These are phyloP conservation scores for Neoscytalidium dimidiatum DNA, from an alignment of 2,329 filamentous ascomycete species.

Conservation along the genomic window DNA sequence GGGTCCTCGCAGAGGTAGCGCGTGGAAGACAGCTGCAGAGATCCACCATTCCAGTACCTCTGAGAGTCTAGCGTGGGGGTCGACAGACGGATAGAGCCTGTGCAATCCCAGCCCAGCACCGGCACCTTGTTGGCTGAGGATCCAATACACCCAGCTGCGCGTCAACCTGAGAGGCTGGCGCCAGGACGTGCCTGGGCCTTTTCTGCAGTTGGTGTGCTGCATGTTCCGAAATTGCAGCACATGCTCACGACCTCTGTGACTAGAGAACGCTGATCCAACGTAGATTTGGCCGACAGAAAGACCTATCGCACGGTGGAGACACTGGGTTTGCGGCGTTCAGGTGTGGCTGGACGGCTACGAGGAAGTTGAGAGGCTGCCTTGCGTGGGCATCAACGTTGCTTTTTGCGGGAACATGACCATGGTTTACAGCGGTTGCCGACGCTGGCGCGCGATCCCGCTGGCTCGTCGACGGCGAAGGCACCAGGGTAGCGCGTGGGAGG, in stretches of 20 bases:
- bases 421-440: not conserved
- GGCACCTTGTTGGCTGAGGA: conserved; percentile 13
- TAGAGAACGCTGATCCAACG: not conserved
- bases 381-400: not conserved
- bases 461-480: not conserved
- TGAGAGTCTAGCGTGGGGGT: conserved; percentile 12
- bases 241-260: conserved; percentile 6
- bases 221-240: conserved; percentile 16
- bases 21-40: conserved; percentile 1
- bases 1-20: not conserved
- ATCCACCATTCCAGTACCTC: conserved; percentile 7
- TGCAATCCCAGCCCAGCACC: conserved; percentile 4
- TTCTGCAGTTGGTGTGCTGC: conserved; percentile 7
- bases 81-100: conserved; percentile 13
- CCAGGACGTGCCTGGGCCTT: conserved; percentile 13
- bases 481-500: not conserved
- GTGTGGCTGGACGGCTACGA: not conserved
- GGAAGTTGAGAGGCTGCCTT: not conserved
- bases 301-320: conserved; percentile 11
- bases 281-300: conserved; percentile 11
- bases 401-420: not conserved
- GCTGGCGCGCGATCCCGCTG: not conserved
- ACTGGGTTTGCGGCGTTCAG: not conserved
- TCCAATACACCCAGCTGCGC: conserved; percentile 17
- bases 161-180: conserved; percentile 16